Conservation (phyloP, 2,329 filamentous ascomycete species). For the Aspergillus uvarum region DNA sequence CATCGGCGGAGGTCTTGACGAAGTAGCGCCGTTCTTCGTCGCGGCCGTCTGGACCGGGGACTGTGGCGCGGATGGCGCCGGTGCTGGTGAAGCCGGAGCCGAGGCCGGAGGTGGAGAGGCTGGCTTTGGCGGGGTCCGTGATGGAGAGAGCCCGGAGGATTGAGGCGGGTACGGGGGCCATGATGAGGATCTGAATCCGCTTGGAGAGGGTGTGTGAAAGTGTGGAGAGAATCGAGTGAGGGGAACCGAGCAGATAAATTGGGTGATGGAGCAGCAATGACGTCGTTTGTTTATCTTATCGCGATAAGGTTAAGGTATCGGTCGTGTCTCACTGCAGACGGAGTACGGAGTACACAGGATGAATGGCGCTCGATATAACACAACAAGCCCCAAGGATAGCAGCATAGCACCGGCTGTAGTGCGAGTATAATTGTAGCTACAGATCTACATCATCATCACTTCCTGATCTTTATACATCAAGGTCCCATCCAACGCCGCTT, state of each 20-base stretch:
- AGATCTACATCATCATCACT: background rate
- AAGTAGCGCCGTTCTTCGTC: slow-evolving; percentile 39
- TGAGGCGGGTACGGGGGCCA: slow-evolving; percentile 33
- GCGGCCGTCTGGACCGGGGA: slow-evolving; percentile 21
- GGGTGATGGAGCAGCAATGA: slow-evolving; percentile 4
- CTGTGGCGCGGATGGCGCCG: slow-evolving; percentile 38
- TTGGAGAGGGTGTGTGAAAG: background rate
- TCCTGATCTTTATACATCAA: slow-evolving; percentile 4
- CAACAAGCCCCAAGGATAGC: background rate
- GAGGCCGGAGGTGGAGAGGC: slow-evolving; percentile 38
- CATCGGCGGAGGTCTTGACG: slow-evolving; percentile 39
- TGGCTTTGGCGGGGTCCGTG: slow-evolving; percentile 34
- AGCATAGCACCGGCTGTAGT: background rate
- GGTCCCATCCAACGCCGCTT: background rate
- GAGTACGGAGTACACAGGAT: background rate
- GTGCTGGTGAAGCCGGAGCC: slow-evolving; percentile 48
- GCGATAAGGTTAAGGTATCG: slow-evolving; percentile 14
- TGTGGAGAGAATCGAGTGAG: background rate
- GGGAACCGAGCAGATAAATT: background rate
- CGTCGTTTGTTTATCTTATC: slow-evolving; percentile 12
- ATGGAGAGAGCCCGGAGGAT: slow-evolving; percentile 42
- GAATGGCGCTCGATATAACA: too few species aligned
- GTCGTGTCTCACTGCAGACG: background rate
- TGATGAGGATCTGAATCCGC: slow-evolving; percentile 9
- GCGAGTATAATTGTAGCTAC: background rate